Conservation (phyloP, 352 stramenopile genomes). For the Pythium scleroteichum region DNA sequence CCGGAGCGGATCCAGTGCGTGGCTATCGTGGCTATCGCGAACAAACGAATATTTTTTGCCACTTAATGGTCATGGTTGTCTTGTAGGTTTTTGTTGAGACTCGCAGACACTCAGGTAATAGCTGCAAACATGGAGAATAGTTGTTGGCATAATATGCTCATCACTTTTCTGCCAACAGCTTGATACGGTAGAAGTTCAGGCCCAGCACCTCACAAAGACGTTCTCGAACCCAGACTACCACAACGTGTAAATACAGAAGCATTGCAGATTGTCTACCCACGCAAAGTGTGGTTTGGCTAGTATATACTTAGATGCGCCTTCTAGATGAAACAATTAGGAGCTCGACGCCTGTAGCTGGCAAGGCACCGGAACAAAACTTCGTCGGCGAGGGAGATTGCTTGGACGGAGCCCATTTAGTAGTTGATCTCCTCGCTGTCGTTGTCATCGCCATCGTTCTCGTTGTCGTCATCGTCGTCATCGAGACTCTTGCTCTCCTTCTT, state of each 20-base stretch:
- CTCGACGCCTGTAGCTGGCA: neutral
- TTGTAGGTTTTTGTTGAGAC: slow-evolving; percentile 56
- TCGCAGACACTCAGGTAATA: slow-evolving; percentile 70
- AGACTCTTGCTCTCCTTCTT: slow-evolving; percentile 21
- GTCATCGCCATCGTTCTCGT: slow-evolving; percentile 14
- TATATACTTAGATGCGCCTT: slow-evolving; percentile 2
- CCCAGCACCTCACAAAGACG: slow-evolving; percentile 52
- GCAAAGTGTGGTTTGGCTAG: neutral
- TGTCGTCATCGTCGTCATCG: slow-evolving; percentile 16
- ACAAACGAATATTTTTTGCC: neutral
- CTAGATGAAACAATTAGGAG: slow-evolving; percentile 15
- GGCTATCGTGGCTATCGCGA: neutral
- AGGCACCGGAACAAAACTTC: neutral
- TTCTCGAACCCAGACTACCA: slow-evolving; percentile 77
- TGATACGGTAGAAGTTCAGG: slow-evolving; percentile 74
- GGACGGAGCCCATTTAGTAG: slow-evolving; percentile 8
- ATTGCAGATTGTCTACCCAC: neutral
- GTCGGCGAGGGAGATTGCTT: too few species aligned
- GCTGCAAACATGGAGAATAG: too few species aligned
- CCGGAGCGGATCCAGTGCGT: slow-evolving; percentile 54
- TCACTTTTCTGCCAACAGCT: slow-evolving; percentile 31
- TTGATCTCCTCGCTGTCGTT: slow-evolving; percentile 22
- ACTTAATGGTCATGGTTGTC: too few species aligned
- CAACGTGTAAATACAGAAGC: slow-evolving; percentile 17
- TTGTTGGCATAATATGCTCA: too few species aligned